Conservation (phyloP, 2,329 filamentous ascomycete genomes). For the Fusarium nurragi region DNA sequence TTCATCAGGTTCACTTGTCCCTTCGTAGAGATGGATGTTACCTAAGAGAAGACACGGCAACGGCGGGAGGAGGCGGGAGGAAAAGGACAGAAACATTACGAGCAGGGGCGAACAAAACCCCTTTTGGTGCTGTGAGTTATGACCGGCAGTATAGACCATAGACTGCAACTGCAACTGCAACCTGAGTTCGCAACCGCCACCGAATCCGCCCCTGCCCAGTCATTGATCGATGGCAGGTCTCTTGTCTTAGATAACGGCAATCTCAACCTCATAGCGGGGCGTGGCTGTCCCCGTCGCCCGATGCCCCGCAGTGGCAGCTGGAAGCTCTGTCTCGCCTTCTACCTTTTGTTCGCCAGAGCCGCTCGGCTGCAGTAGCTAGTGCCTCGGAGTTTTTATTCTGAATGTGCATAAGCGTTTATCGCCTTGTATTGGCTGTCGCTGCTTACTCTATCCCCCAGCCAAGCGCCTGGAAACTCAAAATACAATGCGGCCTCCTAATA, state of each 20-base stretch:
- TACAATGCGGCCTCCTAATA: slow-evolving; percentile 1
- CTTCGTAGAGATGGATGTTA: slow-evolving; percentile 30
- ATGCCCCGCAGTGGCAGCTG: slow-evolving; percentile 12
- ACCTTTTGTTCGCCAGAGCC: slow-evolving; percentile 18
- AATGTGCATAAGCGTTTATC: slow-evolving; percentile 29
- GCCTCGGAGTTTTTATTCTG: slow-evolving; percentile 17
- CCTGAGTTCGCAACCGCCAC: slow-evolving; percentile 8
- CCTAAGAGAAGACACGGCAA: slow-evolving; percentile 22
- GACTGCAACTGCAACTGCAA: background rate
- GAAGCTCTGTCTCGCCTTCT: slow-evolving; percentile 17
- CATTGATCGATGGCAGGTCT: background rate
- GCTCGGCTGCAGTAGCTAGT: slow-evolving; percentile 32
- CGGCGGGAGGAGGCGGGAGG: slow-evolving; percentile 17
- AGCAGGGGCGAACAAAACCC: slow-evolving; percentile 10
- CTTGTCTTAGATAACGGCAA: slow-evolving; percentile 11
- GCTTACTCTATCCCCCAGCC: background rate
- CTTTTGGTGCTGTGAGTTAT: slow-evolving; percentile 11
- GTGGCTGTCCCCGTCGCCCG: background rate
- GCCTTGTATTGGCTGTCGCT: slow-evolving; percentile 16
- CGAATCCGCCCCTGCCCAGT: background rate
- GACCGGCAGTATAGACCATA: slow-evolving; percentile 2
- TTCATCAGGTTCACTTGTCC: slow-evolving; percentile 31
- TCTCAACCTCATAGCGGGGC: slow-evolving; percentile 12
- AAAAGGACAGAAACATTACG: slow-evolving; percentile 20
- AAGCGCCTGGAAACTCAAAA: slow-evolving; percentile 1